Conservation (phyloP, 2,329 filamentous ascomycete species). For the Curvularia lunata region DNA sequence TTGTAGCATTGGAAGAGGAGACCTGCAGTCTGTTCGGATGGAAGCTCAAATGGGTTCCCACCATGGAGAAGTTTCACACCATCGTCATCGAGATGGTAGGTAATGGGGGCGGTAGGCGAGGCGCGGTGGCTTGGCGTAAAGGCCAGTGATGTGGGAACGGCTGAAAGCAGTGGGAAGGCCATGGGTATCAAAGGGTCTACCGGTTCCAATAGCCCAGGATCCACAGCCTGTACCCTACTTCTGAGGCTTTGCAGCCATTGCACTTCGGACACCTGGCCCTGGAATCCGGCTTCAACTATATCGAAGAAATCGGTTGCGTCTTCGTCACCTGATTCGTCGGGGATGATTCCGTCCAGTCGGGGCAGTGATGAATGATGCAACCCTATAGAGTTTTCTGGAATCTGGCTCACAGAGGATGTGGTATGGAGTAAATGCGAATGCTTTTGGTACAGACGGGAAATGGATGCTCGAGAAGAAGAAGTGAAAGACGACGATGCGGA, state of each 20-base stretch:
- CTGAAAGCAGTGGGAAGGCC: background rate
- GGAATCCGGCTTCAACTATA: slow-evolving; percentile 12
- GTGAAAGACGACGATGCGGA: background rate
- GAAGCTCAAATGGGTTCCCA: slow-evolving; percentile 15
- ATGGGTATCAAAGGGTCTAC: background rate
- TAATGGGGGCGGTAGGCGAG: background rate
- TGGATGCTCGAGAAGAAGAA: slow-evolving; percentile 9
- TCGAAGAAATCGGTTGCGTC: background rate
- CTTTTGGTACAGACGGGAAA: background rate
- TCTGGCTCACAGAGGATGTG: slow-evolving; percentile 1
- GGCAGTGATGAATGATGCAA: slow-evolving; percentile 6
- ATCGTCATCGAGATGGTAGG: slow-evolving; percentile 37
- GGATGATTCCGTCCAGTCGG: background rate
- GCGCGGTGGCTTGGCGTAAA: background rate
- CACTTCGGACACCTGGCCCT: slow-evolving; percentile 30
- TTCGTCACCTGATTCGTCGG: slow-evolving; percentile 4
- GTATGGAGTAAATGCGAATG: background rate
- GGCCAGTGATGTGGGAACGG: background rate
- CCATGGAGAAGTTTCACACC: slow-evolving; percentile 17
- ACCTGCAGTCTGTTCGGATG: slow-evolving; percentile 21
- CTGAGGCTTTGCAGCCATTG: slow-evolving; percentile 28
- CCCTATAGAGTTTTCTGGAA: background rate
- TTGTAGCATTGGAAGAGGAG: slow-evolving; percentile 40
- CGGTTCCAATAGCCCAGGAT: slow-evolving; percentile 15
- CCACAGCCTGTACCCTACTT: slow-evolving; percentile 3